Evolutionary conservation across 495 filamentous ascomycete species (phyloP).

Genomic region (Jackrogersella multiformis): DNA sequence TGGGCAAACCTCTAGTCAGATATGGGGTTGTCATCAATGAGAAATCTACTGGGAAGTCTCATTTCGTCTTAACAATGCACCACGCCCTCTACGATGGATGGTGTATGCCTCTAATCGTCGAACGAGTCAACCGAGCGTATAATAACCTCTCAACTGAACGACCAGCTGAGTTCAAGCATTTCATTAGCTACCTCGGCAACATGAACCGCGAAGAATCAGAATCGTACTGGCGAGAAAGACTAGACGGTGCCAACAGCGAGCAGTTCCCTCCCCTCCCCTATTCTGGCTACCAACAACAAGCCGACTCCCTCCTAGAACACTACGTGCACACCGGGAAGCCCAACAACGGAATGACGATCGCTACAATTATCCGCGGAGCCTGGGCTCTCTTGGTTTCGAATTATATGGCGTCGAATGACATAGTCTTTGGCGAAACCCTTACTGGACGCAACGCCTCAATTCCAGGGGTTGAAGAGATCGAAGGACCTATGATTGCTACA

Average conservation of each 20-base stretch:
- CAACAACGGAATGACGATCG: constrained; percentile 59
- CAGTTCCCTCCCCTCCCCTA: constrained; percentile 68
- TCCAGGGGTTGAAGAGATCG: constrained; percentile 59
- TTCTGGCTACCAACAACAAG: constrained; percentile 62
- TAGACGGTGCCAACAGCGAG: constrained; percentile 61
- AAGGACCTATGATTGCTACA: constrained; percentile 71
- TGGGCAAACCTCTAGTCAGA: constrained; percentile 63
- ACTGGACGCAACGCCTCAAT: constrained; percentile 63
- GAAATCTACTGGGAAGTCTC: constrained; percentile 47
- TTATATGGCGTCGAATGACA: constrained; percentile 63
- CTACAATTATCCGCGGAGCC: constrained; percentile 68
- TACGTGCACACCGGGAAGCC: constrained; percentile 54
- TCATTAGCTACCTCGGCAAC: constrained; percentile 55
- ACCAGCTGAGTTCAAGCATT: constrained; percentile 56
- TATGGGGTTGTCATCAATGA: constrained; percentile 60
- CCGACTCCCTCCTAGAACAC: constrained; percentile 62
- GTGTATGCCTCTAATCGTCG: constrained; percentile 66
- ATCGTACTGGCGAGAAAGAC: constrained; percentile 52
- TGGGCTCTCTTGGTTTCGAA: constrained; percentile 68
- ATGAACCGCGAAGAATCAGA: constrained; percentile 48
- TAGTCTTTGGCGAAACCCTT: constrained; percentile 65
- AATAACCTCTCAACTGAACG: constrained; percentile 50
- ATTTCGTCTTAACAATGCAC: constrained; percentile 71
- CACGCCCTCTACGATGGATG: constrained; percentile 77
- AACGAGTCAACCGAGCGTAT: constrained; percentile 60